Base-by-base conservation (phyloP, 192 early-diverging fungal species). In the Gryganskiella cystojenkinii region DNA sequence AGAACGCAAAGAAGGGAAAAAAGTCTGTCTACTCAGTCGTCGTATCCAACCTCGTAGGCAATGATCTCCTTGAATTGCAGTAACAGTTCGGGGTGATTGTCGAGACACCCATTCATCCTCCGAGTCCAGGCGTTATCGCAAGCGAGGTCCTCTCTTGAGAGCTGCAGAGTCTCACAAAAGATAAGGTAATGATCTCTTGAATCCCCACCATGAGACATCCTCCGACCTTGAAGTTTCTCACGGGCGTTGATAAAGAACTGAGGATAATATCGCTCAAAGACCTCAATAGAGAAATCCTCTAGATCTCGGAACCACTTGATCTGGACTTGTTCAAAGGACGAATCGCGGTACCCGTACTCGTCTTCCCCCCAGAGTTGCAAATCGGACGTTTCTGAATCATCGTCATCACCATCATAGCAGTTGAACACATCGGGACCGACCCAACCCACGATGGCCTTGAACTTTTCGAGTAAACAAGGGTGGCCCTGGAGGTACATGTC, bases 281-380 rank as follows among this genome's bases (percentile, higher is more conserved):
- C 37, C 27, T 76, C 65, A 35, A 76, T 30, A 2, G 65, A 9
- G 37, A 76, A 76, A 42, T 67, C 65, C 4, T 55, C 33, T 1
- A 76, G 24, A 50, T 76, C 73, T 1, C 73, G 57, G 19, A 76
- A 33, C 73, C 73, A 76, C 59, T 76, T 76, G 61, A 76, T 76
- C 51, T 76, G 64, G 6, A 76, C 65, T 5, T 76, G 51, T 30
- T 76, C 73, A 24, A 76, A 57, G 4, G 73, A 76, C 3, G 64
- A 61, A 34, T 76, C 60, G 20, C 71, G 62, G 25, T 49, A 76
- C 30, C 59, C 57, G 45, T 63, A 76, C 54, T 76, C 65, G 20
- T 76, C 73, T 27, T 76, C 65, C 15, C 61, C 61, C 52, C 56
- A 61, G 35, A 31, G 31, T 8, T 44, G 8, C 37, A 17, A 22